Evolutionary conservation across 2,329 filamentous ascomycete genomes (phyloP).

Genomic region (Fusarium poae): DNA sequence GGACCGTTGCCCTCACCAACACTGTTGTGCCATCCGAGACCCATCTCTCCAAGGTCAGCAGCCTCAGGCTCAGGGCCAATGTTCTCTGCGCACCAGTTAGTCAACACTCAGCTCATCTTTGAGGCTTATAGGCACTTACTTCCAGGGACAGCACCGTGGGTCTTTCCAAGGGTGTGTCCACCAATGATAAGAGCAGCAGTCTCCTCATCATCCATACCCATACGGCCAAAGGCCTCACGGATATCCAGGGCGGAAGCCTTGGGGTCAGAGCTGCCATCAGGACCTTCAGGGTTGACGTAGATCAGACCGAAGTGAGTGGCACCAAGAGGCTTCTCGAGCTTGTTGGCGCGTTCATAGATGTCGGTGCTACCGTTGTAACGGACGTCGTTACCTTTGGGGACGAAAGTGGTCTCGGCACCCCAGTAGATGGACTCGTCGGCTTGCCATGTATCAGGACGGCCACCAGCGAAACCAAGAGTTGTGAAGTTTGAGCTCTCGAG

Average conservation of each 20-base stretch:
- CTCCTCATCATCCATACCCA: conserved; percentile 88
- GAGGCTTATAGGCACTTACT: conserved; percentile 47
- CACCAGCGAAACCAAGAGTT: conserved; percentile 80
- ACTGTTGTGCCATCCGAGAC: conserved; percentile 78
- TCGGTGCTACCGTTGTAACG: conserved; percentile 72
- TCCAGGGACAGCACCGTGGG: conserved; percentile 76
- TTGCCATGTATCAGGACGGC: conserved; percentile 79
- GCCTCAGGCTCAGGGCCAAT: conserved; percentile 76
- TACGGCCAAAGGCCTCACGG: conserved; percentile 79
- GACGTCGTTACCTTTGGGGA: conserved; percentile 73
- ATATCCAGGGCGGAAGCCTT: conserved; percentile 78
- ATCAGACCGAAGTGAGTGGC: conserved; percentile 76
- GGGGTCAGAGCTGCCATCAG: conserved; percentile 78
- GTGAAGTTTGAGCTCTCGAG: conserved; percentile 82
- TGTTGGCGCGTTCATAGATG: conserved; percentile 65
- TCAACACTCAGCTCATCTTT: rapidly evolving
- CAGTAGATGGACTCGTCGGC: conserved; percentile 82
- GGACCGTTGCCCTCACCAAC: conserved; percentile 75
- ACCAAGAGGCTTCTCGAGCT: conserved; percentile 76
- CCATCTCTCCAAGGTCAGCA: conserved; percentile 73
- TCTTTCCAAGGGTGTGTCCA: conserved; percentile 85
- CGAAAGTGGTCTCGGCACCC: conserved; percentile 80
- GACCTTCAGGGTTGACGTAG: conserved; percentile 85
- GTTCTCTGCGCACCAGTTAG: conserved; percentile 54
- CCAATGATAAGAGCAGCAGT: conserved; percentile 84